phyloP scores from a whole-genome alignment of 148 eudicot genomes.

The Diospyros lotus region DNA sequence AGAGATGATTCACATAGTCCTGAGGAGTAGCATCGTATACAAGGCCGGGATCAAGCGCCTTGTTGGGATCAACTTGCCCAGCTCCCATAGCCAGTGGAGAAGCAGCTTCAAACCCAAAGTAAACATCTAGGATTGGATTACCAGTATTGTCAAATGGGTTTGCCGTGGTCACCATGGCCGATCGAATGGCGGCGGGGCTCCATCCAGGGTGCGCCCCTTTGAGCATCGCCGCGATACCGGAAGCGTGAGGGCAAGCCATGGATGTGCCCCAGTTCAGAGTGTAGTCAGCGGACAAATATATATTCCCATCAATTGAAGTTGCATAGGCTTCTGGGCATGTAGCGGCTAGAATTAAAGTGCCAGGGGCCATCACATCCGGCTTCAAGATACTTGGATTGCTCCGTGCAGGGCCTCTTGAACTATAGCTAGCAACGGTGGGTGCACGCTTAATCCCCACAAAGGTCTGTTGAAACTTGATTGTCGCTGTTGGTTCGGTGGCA shows the following conservation, averaged over 20 bases:
- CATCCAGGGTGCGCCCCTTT: constrained; percentile 30
- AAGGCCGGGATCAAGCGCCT: constrained; percentile 28
- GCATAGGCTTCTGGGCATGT: neutral
- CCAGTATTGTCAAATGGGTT: constrained; percentile 20
- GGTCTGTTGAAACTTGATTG: constrained; percentile 31
- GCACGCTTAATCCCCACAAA: constrained; percentile 22
- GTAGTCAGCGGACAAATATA: constrained; percentile 13
- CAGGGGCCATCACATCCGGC: constrained; percentile 38
- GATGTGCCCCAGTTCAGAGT: constrained; percentile 29
- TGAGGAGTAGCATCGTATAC: constrained; percentile 25
- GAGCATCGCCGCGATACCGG: constrained; percentile 31
- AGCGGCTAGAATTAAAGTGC: constrained; percentile 29
- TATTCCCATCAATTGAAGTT: constrained; percentile 1
- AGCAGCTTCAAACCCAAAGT: neutral
- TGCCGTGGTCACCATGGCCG: constrained; percentile 35
- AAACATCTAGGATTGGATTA: constrained; percentile 11
- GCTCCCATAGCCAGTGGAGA: constrained; percentile 30
- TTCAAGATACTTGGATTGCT: constrained; percentile 27
- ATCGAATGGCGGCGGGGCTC: constrained; percentile 29
- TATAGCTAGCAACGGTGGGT: constrained; percentile 20
- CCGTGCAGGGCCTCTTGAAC: constrained; percentile 32
- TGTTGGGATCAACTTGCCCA: constrained; percentile 29
- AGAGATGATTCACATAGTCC: constrained; percentile 22
- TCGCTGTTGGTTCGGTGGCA: constrained; percentile 6
- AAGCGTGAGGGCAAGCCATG: constrained; percentile 34